Base-by-base conservation (phyloP, 306 rosid genomes). In the Vigna mungo region DNA sequence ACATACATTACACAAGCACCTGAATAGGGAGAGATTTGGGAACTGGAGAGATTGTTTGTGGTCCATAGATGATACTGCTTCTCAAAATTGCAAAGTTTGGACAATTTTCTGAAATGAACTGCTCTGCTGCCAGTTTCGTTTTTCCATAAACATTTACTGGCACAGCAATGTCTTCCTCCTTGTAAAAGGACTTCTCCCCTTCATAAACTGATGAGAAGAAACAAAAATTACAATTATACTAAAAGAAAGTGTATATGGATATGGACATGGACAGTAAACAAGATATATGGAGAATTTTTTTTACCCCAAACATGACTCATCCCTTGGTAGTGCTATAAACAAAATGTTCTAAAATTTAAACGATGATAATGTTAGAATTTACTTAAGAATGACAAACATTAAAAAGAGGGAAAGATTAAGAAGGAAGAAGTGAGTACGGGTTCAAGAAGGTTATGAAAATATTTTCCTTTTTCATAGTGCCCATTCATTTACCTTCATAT, bases 21-120 rank as follows among this genome's bases (percentile, higher is more conserved):
- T 94, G 97, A 79, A 94, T 85, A 32, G 95, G 98, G 77, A 95
- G 98, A 82, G 98, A 95, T 81, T 92, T 90, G 58, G 95, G 84
- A 83, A 95, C 92, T 10, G 95, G 96, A 54, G 96, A 89, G 71
- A 87, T 68, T 30, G 97, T 90, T 83, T 90, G 97, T 64, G 91
- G 96, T 71, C 98, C 98, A 81, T 85, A 95, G 39, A 95, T 95
- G 84, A 95, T 95, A 82, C 97, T 95, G 82, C 97, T 92, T 89
- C 98, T 90, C 86, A 95, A 74, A 84, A 92, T 88, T 63, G 93
- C 92, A 78, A 79, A 87, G 88, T 92, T 92, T 2, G 87, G 79
- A 59, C 70, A 92, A 27, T 86, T 93, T 79, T 89, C 90, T 14
- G 82, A 77, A 74, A 95, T 87, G 74, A 89, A 82, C 83, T 89